Base-by-base conservation (phyloP, 2,329 filamentous ascomycete species). In the Cryphonectria parasitica region DNA sequence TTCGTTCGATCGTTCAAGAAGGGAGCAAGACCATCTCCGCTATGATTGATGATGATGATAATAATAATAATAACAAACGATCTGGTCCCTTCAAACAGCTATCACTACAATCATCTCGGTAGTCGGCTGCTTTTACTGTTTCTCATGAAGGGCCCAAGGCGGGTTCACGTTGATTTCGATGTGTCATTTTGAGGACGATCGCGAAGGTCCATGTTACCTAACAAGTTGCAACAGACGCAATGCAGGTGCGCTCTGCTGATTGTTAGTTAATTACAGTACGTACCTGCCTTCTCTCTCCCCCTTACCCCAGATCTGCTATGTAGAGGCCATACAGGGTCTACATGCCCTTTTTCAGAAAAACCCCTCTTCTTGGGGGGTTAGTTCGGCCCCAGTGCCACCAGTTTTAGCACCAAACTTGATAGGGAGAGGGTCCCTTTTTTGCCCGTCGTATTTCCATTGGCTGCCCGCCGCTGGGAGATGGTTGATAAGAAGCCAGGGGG, bases 371-470 rank as follows among this genome's bases (percentile, higher is more conserved):
- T 49, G 1, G 19, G 17, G 19, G 7, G 3, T n/a, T 49, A 49
- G 45, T n/a, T 19, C 54, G 54, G 54, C 54, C 52, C 54, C 52
- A 17, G 25, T 60, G 41, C 22, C 58, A 31, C 62, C n/a, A 19
- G 15, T 31, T 25, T 49, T 49, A 49, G 45, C 22, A 49, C 43
- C 41, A 17, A 17, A 43, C 41, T 43, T 43, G 61, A 43, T 49
- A n/a, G 25, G 62, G 19, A 19, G 63, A 8, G 43, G 52, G 28
- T 39, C 28, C 43, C 31, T 45, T 22, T 66, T 52, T 71, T 66
- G 69, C 69, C 70, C 36, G 34, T 66, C 49, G 67, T 34, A 39
- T 60, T 61, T 39, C 64, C 25, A 71, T 71, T 71, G 70, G 67
- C 28, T 64, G 41, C 43, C 6, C 8, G 36, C 17, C 31, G n/a